phyloP scores from a whole-genome alignment of 2,329 filamentous ascomycete species.

The Niveomyces coronatus region DNA sequence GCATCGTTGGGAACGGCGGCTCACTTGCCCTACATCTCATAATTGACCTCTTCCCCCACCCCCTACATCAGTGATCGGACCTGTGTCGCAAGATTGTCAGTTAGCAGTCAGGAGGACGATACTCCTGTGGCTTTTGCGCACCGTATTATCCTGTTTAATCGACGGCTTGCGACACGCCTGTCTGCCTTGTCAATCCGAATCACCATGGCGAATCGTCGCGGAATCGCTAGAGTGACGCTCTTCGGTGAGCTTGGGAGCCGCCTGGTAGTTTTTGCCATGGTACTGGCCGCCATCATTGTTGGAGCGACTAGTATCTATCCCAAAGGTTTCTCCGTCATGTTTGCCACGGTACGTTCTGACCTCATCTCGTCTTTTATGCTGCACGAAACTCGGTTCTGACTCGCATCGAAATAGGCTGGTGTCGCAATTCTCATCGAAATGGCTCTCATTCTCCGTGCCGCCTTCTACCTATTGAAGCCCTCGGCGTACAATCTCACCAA shows the following conservation, averaged over 20 bases:
- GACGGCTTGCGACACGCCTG: too few species aligned
- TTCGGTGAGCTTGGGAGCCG: slow-evolving; percentile 5
- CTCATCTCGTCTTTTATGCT: too few species aligned
- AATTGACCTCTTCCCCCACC: too few species aligned
- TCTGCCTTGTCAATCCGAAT: background rate
- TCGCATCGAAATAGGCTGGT: background rate
- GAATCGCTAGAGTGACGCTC: slow-evolving; percentile 6
- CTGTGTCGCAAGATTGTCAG: too few species aligned
- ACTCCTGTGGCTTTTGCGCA: too few species aligned
- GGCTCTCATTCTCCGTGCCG: slow-evolving; percentile 1
- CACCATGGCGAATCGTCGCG: slow-evolving; percentile 8
- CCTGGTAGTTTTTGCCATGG: slow-evolving; percentile 5
- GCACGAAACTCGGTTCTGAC: too few species aligned
- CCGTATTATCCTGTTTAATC: too few species aligned
- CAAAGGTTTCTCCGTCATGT: slow-evolving; percentile 9
- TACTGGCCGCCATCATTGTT: slow-evolving; percentile 6
- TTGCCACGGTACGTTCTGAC: background rate
- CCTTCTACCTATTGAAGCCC: slow-evolving; percentile 7
- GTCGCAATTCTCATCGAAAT: slow-evolving; percentile 3
- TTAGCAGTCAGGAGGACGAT: too few species aligned
- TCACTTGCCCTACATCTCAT: too few species aligned
- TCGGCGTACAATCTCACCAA: slow-evolving; percentile 9
- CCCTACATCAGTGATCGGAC: too few species aligned
- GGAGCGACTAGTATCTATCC: slow-evolving; percentile 7
- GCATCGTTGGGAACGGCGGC: too few species aligned